These are phyloP conservation scores for Candida sphagnicola DNA, from an alignment of 805 yeast genomes.

Conservation along the genomic window DNA sequence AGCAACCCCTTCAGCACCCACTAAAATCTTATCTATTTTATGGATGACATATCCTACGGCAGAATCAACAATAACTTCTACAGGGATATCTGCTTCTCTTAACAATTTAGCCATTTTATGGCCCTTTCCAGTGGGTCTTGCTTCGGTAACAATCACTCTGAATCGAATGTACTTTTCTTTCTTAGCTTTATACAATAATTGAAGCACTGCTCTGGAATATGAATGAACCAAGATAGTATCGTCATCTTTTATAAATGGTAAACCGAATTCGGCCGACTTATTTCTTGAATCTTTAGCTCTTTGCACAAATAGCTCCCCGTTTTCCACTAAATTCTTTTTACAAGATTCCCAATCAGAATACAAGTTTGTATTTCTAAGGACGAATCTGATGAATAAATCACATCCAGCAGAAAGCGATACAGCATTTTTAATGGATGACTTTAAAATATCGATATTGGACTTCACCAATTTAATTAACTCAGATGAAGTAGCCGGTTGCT, in stretches of 20 bases:
- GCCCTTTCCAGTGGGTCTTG: constrained; percentile 81
- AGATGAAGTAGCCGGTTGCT: constrained; percentile 90
- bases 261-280: constrained; percentile 82
- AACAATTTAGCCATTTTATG: constrained; percentile 65
- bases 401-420: constrained; percentile 96
- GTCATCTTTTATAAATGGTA: constrained; percentile 88
- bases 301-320: constrained; percentile 86
- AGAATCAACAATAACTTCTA: constrained; percentile 81
- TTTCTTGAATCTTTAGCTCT: constrained; percentile 89
- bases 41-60: constrained; percentile 92
- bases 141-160: constrained; percentile 88
- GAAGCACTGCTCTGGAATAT: constrained; percentile 82
- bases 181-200: constrained; percentile 72
- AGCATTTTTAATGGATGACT: constrained; percentile 80
- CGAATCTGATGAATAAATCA: constrained; percentile 92
- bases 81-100: constrained; percentile 75
- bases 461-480: constrained; percentile 82
- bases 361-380: constrained; percentile 79
- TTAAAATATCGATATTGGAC: constrained; percentile 70
- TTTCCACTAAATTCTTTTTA: constrained; percentile 80
- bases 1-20: constrained; percentile 99
- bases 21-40: constrained; percentile 86
- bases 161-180: constrained; percentile 71
- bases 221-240: constrained; percentile 90
- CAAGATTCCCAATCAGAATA: constrained; percentile 95